Evolutionary conservation across 2,329 filamentous ascomycete species (phyloP).

Genomic region (Cryoendolithus antarcticus): DNA sequence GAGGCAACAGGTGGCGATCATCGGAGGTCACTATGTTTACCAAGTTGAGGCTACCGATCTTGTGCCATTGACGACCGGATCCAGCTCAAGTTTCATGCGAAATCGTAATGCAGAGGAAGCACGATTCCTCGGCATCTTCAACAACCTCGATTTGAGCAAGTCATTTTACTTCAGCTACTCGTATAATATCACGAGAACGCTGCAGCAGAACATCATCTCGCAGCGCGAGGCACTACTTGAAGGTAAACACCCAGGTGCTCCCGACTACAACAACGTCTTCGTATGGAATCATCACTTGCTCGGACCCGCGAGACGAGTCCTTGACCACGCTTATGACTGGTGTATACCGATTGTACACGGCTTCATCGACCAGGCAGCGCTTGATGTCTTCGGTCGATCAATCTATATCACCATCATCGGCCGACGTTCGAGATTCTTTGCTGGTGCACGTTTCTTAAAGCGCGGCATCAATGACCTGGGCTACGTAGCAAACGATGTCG

Average conservation of each 20-base stretch:
- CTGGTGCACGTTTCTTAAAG: slow-evolving; percentile 87
- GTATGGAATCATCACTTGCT: slow-evolving; percentile 93
- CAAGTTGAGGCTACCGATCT: slow-evolving; percentile 90
- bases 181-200: slow-evolving; percentile 83
- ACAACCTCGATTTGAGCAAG: slow-evolving; percentile 76
- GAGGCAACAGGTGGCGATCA: slow-evolving; percentile 87
- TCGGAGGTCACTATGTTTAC: slow-evolving; percentile 92
- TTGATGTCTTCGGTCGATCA: slow-evolving; percentile 67
- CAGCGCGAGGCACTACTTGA: slow-evolving; percentile 61
- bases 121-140: slow-evolving; percentile 76
- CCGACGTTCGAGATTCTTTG: slow-evolving; percentile 81
- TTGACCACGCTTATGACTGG: slow-evolving; percentile 86
- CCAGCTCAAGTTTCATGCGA: slow-evolving; percentile 54
- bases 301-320: slow-evolving; percentile 53
- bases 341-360: slow-evolving; percentile 92
- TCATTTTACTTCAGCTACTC: slow-evolving; percentile 99
- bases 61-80: slow-evolving; percentile 67
- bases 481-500: slow-evolving; percentile 95
- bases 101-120: slow-evolving; percentile 82
- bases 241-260: slow-evolving; percentile 44
- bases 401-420: slow-evolving; percentile 93
- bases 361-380: slow-evolving; percentile 77
- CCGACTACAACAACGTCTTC: slow-evolving; percentile 85
- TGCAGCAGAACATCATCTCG: slow-evolving; percentile 81
- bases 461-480: slow-evolving; percentile 88